phyloP scores from a whole-genome alignment of 805 yeast genomes.

The Starmerella etchellsii region DNA sequence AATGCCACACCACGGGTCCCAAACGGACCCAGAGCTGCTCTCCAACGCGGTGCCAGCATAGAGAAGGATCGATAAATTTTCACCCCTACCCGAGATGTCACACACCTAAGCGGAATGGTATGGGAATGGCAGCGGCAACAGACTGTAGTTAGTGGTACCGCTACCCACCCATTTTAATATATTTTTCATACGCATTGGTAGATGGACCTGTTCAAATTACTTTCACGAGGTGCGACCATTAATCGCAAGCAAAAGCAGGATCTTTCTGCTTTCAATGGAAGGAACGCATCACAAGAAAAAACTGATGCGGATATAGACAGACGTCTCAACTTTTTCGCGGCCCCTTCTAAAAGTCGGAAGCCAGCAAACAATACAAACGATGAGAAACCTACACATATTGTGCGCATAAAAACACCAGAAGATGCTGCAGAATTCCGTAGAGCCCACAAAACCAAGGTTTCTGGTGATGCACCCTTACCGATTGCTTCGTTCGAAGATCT shows the following conservation, averaged over 20 bases:
- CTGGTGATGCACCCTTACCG: constrained; percentile 88
- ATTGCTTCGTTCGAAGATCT: constrained; percentile 81
- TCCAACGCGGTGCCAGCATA: not conserved
- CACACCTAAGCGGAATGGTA: not conserved
- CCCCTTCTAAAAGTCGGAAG: constrained; percentile 1
- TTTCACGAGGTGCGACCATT: constrained; percentile 74
- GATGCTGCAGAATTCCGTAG: constrained; percentile 55
- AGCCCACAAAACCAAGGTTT: constrained; percentile 50
- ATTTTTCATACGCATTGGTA: too few relatives aligned
- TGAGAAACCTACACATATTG: not conserved
- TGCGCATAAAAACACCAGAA: constrained; percentile 35
- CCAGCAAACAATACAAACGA: not conserved
- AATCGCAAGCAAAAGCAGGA: constrained; percentile 36
- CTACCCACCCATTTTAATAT: too few relatives aligned
- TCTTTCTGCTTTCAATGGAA: constrained; percentile 21
- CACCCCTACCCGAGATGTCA: constrained; percentile 2
- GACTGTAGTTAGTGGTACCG: too few relatives aligned
- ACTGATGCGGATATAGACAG: constrained; percentile 41
- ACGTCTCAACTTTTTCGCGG: constrained; percentile 67
- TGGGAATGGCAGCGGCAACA: not conserved
- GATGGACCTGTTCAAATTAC: constrained; percentile 70
- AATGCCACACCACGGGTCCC: constrained; percentile 8
- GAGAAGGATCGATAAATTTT: not conserved
- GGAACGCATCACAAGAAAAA: constrained; percentile 15
- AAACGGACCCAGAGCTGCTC: not conserved